phyloP scores from a whole-genome alignment of 805 yeast genomes.

The Nakazawaea ishiwadae region DNA sequence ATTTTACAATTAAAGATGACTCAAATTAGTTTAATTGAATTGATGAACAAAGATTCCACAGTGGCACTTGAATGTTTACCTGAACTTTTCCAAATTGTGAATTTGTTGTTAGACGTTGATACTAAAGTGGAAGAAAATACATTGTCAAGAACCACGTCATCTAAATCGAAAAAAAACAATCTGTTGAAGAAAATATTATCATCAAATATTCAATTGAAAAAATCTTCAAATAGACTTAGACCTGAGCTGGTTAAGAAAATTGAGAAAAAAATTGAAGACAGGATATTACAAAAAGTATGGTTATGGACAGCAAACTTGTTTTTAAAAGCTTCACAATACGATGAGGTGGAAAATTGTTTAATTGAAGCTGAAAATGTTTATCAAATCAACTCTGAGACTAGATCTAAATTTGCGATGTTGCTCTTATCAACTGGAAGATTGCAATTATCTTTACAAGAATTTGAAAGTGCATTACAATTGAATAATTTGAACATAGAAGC shows the following conservation, averaged over 20 bases:
- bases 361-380: conserved; percentile 59
- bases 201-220: not conserved
- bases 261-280: conserved; percentile 1
- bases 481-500: conserved; percentile 45
- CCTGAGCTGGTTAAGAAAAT: conserved; percentile 9
- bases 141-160: conserved; percentile 6
- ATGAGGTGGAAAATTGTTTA: conserved; percentile 68
- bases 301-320: conserved; percentile 67
- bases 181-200: conserved; percentile 7
- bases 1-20: conserved; percentile 70
- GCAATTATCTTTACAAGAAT: conserved; percentile 52
- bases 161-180: conserved; percentile 7
- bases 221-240: conserved; percentile 22
- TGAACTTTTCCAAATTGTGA: conserved; percentile 57
- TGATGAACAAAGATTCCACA: conserved; percentile 45
- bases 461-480: conserved; percentile 56
- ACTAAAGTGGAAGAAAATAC: conserved; percentile 7
- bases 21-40: conserved; percentile 64
- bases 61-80: conserved; percentile 62
- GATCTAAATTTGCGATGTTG: conserved; percentile 43
- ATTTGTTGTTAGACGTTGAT: conserved; percentile 38
- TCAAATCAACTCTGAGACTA: conserved; percentile 43
- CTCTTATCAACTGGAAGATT: conserved; percentile 26
- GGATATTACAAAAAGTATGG: conserved; percentile 62
- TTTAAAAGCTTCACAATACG: conserved; percentile 43